Conservation (phyloP, 1,284 basidiomycete genomes). For the Cryptococcus sp. region DNA sequence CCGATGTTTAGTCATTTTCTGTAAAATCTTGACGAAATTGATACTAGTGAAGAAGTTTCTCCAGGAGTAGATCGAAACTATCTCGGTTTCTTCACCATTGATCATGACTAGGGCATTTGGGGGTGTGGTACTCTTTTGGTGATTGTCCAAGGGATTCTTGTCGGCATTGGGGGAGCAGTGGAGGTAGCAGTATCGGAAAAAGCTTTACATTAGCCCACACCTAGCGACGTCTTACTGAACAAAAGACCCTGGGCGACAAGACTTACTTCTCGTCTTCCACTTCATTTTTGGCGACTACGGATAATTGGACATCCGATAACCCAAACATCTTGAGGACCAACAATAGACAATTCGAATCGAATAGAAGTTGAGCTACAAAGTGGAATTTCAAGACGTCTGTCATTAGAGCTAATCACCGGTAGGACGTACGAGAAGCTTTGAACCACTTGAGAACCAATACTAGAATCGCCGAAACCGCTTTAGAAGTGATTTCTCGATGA, state of each 20-base stretch:
- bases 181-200: conserved; percentile 81
- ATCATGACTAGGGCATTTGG: conserved; percentile 14
- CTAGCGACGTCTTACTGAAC: conserved; percentile 6
- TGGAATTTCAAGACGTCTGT: conserved; percentile 97
- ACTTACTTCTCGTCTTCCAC: conserved; percentile 76
- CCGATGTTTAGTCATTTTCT: conserved; percentile 92
- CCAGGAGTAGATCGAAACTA: conserved; percentile 94
- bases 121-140: neutral
- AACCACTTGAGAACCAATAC: conserved; percentile 94
- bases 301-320: conserved; percentile 79
- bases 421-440: conserved; percentile 82
- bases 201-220: conserved; percentile 53
- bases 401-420: neutral
- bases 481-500: conserved; percentile 96
- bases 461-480: conserved; percentile 92
- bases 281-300: conserved; percentile 83
- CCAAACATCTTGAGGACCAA: conserved; percentile 98
- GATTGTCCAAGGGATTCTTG: conserved; percentile 1
- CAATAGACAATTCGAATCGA: conserved; percentile 92
- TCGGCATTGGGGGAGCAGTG: conserved; percentile 53
- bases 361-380: conserved; percentile 86
- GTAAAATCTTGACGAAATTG: conserved; percentile 97
- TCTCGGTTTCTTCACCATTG: conserved; percentile 77
- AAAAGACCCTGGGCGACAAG: conserved; percentile 4
- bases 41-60: conserved; percentile 97